Base-by-base conservation (phyloP, 2,329 filamentous ascomycete species). In the Beauveria pseudobassiana region DNA sequence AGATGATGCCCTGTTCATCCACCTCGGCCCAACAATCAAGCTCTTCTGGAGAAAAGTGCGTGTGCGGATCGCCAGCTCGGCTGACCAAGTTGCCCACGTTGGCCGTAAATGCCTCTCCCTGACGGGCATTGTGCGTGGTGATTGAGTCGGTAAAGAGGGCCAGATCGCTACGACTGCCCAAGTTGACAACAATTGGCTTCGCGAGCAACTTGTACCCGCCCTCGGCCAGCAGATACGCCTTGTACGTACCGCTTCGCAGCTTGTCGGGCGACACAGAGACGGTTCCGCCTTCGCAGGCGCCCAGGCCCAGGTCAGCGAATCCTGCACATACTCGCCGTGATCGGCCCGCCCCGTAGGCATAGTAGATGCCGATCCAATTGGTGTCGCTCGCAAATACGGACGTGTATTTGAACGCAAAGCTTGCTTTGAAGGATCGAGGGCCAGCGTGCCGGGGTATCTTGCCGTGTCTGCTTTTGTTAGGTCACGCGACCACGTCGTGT, bases 61-160 rank as follows among this genome's bases (percentile, higher is more conserved):
- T 69, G 0, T 63, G 56, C 14, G 62, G 34, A 49, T 68, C 68
- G 14, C 67, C 67, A 22, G 62, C 66, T 20, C 70, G 71, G 5
- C 63, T 69, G 16, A 77, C 60, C 12, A 78, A 66, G 5, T 76
- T 76, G 1, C 53, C 48, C 30, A 78, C 64, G 4, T 62, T 67
- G 22, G 72, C 70, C 1, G 69, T 64, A 62, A 74, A 78, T 2
- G 46, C 52, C 8, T 75, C 71, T 12, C 71, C 73, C 16, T 68
- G 65, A 0, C 74, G 73, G 4, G 70, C 75, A 63, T 78, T 78
- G 20, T 71, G 70, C 1, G 73, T 69, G 5, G 70, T 73, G 38
- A 72, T 63, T 20, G 66, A 59, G 18, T 69, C 67, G 40, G 74
- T 68, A 56, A 77, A 77, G 2, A n/a, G 28, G 51, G 66, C 67